These are phyloP conservation scores for Gremmenia infestans DNA, from an alignment of 2,329 filamentous ascomycete genomes.

Conservation along the genomic window DNA sequence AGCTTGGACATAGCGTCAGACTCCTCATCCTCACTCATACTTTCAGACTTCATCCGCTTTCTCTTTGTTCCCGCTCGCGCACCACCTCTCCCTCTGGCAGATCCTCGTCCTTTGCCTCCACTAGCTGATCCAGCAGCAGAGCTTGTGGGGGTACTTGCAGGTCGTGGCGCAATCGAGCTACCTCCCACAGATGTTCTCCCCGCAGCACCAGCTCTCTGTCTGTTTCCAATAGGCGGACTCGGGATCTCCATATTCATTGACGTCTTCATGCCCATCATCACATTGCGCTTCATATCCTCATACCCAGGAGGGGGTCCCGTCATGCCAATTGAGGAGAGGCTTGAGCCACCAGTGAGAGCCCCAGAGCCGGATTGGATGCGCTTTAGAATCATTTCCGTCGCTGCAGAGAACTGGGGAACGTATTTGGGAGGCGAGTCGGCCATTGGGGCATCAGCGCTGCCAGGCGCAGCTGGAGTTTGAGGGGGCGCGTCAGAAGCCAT, in stretches of 20 bases:
- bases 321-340: constrained; percentile 25
- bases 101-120: constrained; percentile 4
- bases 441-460: constrained; percentile 13
- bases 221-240: constrained; percentile 20
- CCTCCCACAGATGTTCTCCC: constrained; percentile 14
- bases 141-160: constrained; percentile 21
- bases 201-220: constrained; percentile 4
- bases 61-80: constrained; percentile 25
- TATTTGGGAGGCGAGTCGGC: constrained; percentile 30
- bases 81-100: constrained; percentile 15
- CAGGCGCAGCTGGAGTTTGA: constrained; percentile 16
- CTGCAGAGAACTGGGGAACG: constrained; percentile 32
- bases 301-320: constrained; percentile 29
- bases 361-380: constrained; percentile 28
- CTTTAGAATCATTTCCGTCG: constrained; percentile 34
- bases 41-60: constrained; percentile 27
- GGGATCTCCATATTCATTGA: constrained; percentile 32
- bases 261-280: constrained; percentile 33
- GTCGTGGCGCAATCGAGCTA: constrained; percentile 11
- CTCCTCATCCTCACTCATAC: constrained; percentile 26
- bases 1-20: constrained; percentile 29
- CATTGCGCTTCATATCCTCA: constrained; percentile 32
- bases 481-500: constrained; percentile 27
- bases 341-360: constrained; percentile 12
- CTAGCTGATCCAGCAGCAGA: constrained; percentile 16